Percentiles rank a stretch among this genome's conserved stretches.
Conservation (phyloP, 805 yeast genomes). For the Metschnikowia bowlesiae region DNA sequence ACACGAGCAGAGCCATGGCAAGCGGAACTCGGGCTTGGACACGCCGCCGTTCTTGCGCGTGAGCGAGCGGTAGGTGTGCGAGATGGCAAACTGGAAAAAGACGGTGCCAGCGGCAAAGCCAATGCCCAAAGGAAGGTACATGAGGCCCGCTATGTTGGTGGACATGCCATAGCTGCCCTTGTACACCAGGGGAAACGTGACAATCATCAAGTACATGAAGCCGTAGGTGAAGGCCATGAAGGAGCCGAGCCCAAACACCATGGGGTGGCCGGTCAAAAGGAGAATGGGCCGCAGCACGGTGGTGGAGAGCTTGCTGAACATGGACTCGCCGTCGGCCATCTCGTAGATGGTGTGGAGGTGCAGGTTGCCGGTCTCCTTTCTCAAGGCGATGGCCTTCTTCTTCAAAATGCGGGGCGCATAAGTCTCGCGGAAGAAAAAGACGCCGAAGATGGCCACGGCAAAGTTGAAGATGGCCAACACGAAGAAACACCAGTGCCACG, state of each 20-base stretch:
- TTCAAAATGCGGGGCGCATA: slow-evolving; percentile 52
- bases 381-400: slow-evolving; percentile 42
- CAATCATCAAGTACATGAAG: slow-evolving; percentile 58
- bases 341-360: slow-evolving; percentile 59
- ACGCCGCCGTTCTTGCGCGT: slow-evolving; percentile 46
- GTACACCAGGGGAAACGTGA: slow-evolving; percentile 56
- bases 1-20: slow-evolving; percentile 45
- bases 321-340: slow-evolving; percentile 47
- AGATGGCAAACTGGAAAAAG: slow-evolving; percentile 45
- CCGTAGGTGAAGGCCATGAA: slow-evolving; percentile 67
- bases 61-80: slow-evolving; percentile 34
- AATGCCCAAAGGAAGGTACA: slow-evolving; percentile 54
- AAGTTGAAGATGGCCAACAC: slow-evolving; percentile 58
- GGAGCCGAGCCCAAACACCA: slow-evolving; percentile 58
- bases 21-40: slow-evolving; percentile 56
- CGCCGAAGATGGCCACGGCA: slow-evolving; percentile 35
- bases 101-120: slow-evolving; percentile 51
- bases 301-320: slow-evolving; percentile 34
- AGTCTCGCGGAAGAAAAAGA: slow-evolving; percentile 54
- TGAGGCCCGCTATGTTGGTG: slow-evolving; percentile 49
- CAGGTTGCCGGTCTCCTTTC: slow-evolving; percentile 51
- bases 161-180: slow-evolving; percentile 42
- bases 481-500: slow-evolving; percentile 71
- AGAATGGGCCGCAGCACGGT: slow-evolving; percentile 54
- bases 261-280: slow-evolving; percentile 53